Base-by-base conservation (phyloP, 129 eudicot genomes). In the Flaveria linearis region DNA sequence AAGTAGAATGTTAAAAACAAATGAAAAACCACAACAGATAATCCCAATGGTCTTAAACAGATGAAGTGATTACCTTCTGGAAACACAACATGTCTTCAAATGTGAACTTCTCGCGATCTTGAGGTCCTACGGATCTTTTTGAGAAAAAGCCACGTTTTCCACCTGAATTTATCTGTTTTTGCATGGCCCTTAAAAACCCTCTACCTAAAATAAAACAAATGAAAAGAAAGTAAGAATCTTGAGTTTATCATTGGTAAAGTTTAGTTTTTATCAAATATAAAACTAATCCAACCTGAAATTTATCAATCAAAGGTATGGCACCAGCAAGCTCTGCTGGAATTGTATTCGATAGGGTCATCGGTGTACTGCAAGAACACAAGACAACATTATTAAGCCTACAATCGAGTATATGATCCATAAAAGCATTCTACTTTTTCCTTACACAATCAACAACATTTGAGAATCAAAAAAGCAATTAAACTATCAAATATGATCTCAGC, bases 1-100 rank as follows among this genome's bases (percentile, higher is more conserved):
- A 50, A 69, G 72, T 68, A 47, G 65, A 43, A 61, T 25, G 39
- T 64, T 13, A 56, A 71, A 41, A 69, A 76, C 28, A 13, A 20
- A 60, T 42, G 45, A 25, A 12, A 41, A 76, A 50, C 51, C 39
- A 57, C 42, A 84, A 43, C 14, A 50, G 63, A 47, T 66, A 33
- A 67, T 41, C 41, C 23, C 36, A n/a, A 23, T 13, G 74, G 62
- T 45, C 16, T 72, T 43, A 28, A 50, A 41, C 46, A 43, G 56
- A 63, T 8, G 69, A 16, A 15, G 2, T 25, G 49, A 77, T 80
- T 82, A 85, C 99, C 96, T 84, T 95, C 71, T 95, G 99, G 84
- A 91, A 95, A 83, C 96, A 91, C 75, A 95, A 76, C 99, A 95
- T 95, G 76, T 91, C 97, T 87, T 91, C 99, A 82, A 95, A 95